Percentiles rank a stretch among this genome's conserved stretches.
Evolutionary conservation across 495 filamentous ascomycete species (phyloP).

Genomic region (Filosporella fistucella): DNA sequence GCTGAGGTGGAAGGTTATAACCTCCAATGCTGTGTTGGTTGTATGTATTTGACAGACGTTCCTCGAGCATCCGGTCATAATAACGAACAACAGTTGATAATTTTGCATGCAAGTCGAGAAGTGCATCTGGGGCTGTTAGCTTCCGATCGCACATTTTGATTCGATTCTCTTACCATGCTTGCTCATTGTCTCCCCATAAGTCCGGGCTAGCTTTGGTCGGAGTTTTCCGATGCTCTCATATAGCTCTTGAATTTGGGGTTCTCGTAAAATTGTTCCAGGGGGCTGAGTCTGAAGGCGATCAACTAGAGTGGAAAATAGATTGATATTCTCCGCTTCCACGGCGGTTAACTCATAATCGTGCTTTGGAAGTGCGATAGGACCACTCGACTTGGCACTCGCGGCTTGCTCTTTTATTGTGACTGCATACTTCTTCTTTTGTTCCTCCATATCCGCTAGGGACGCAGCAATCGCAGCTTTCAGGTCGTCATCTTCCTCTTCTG

Average conservation of each 20-base stretch:
- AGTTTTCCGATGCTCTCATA: slow-evolving; percentile 94
- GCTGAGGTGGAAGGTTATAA: slow-evolving; percentile 42
- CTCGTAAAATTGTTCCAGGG: slow-evolving; percentile 87
- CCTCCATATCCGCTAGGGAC: slow-evolving; percentile 95
- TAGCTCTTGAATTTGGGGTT: slow-evolving; percentile 96
- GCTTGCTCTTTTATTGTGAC: slow-evolving; percentile 72
- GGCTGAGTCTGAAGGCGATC: slow-evolving; percentile 94
- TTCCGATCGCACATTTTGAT: slow-evolving; percentile 1
- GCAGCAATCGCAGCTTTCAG: slow-evolving; percentile 94
- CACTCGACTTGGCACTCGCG: slow-evolving; percentile 35
- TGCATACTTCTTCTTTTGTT: slow-evolving; percentile 89
- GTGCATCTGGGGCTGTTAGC: slow-evolving; percentile 58
- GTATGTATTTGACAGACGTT: slow-evolving; percentile 88
- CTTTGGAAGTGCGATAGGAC: slow-evolving; percentile 56
- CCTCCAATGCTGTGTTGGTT: slow-evolving; percentile 66
- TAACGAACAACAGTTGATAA: slow-evolving; percentile 96
- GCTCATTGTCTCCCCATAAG: slow-evolving; percentile 99
- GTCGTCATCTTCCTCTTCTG: slow-evolving; percentile 86
- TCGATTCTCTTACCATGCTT: slow-evolving; percentile 72
- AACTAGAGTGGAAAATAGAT: slow-evolving; percentile 90
- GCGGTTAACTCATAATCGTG: slow-evolving; percentile 93
- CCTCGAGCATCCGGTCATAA: slow-evolving; percentile 97
- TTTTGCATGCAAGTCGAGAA: slow-evolving; percentile 92
- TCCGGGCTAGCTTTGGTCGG: slow-evolving; percentile 89
- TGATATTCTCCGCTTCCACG: slow-evolving; percentile 95